Base-by-base conservation (phyloP, 768 basidiomycete species). In the Pilatotrama ljubarskyi region DNA sequence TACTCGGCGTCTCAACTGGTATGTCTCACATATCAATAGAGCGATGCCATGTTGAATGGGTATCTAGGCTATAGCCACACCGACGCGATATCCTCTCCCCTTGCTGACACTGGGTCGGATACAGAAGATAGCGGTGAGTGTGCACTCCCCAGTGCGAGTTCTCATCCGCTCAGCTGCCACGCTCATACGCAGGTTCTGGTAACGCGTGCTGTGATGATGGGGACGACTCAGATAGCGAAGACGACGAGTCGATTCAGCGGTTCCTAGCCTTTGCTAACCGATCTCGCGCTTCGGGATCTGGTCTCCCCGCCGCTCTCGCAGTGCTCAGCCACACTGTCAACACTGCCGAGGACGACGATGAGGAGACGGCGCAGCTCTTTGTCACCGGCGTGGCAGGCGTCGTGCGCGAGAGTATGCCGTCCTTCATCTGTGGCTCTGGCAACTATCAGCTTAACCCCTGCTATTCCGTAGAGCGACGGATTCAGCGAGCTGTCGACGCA, bases 231-330 rank as follows among this genome's bases (percentile, higher is more conserved):
- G n/a, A 37, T 7, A 5, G 18, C 10, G 36, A 40, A 24, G 35
- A n/a, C 24, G 46, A 48, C 35, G 55, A 56, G 14, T 9, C 22
- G 13, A 56, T 56, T 37, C 36, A 24, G 15, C 55, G 55, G n/a
- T 48, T 56, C 35, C 46, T 56, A 8, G 55, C 55, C 2, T 56
- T 56, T 24, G 55, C 55, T 4, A 56, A 56, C 46, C 44, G 55
- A 0, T 24, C 36, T 15, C 55, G 55, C n/a, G 55, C 55, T n/a
- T 56, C 55, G 3, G 55, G 55, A 5, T 56, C 55, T 17, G 25
- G 46, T 24, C 46, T 56, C 5, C 55, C 55, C 2, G 44, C 55
- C 13, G 20, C 29, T 6, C 55, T 56, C 22, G 55, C 55, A 15
- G 35, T 26, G 20, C 46, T 56, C 17, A 40, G 24, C 24, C 44